Evolutionary conservation across 2,329 filamentous ascomycete species (phyloP).

Genomic region (Fusarium newnesense): DNA sequence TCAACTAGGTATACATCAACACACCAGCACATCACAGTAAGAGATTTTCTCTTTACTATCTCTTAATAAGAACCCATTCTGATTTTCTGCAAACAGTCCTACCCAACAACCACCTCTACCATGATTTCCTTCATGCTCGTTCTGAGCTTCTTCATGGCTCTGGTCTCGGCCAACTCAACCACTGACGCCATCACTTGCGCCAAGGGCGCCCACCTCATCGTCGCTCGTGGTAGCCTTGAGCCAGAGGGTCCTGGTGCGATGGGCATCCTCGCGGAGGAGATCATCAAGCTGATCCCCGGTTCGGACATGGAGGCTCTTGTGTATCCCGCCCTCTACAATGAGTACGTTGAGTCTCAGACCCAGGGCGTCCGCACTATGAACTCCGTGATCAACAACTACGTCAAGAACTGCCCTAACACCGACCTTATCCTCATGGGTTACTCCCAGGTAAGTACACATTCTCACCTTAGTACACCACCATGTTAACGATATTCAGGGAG

Average conservation of each 20-base stretch:
- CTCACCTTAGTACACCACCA: rapidly evolving
- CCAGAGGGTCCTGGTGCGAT: constrained; percentile 33
- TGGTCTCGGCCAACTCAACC: neutral
- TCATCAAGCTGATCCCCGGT: constrained; percentile 10
- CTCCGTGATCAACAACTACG: constrained; percentile 14
- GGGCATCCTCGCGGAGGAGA: constrained; percentile 11
- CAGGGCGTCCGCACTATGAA: constrained; percentile 23
- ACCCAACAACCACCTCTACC: neutral
- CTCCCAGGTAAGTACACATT: constrained; percentile 3
- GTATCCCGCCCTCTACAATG: constrained; percentile 33
- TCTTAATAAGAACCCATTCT: neutral
- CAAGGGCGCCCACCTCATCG: constrained; percentile 34
- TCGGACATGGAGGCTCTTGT: constrained; percentile 36
- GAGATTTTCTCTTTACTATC: neutral
- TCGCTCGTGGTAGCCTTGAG: constrained; percentile 34
- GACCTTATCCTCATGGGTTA: constrained; percentile 37
- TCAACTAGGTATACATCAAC: neutral
- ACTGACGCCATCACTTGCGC: constrained; percentile 1
- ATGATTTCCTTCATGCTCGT: constrained; percentile 20
- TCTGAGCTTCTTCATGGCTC: neutral
- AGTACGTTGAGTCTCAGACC: constrained; percentile 35
- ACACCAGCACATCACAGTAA: neutral
- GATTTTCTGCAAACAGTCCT: neutral
- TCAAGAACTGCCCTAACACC: constrained; percentile 23
- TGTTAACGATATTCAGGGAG: constrained; percentile 8